These are phyloP conservation scores for Ceraceosorus guamensis DNA, from an alignment of 1,284 basidiomycete species.

Conservation along the genomic window DNA sequence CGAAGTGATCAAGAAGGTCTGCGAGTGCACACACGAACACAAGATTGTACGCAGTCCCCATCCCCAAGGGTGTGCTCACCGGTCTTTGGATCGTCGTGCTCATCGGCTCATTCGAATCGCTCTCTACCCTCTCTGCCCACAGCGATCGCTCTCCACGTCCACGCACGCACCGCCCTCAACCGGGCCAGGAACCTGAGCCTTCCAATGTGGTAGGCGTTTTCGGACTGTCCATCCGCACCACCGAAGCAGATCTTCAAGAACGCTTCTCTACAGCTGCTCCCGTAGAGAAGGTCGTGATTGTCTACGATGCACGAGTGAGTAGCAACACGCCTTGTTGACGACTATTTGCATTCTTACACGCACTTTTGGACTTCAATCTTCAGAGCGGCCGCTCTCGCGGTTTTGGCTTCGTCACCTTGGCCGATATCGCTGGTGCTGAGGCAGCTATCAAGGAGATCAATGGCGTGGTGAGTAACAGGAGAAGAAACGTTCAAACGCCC, in stretches of 20 bases:
- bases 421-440: conserved; percentile 72
- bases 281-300: conserved; percentile 84
- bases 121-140: too few species aligned
- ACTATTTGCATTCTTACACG: not conserved
- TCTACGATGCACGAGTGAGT: conserved; percentile 89
- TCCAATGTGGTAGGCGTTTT: conserved; percentile 90
- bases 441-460: conserved; percentile 85
- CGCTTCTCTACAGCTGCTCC: conserved; percentile 82
- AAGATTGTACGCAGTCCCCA: too few species aligned
- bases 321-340: too few species aligned
- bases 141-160: not conserved
- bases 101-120: too few species aligned
- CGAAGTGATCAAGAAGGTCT: too few species aligned
- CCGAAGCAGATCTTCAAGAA: conserved; percentile 85
- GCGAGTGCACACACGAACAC: too few species aligned
- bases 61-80: too few species aligned
- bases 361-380: not conserved
- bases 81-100: too few species aligned
- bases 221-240: conserved; percentile 86
- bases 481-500: too few species aligned
- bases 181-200: conserved; percentile 58
- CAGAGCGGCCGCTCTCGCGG: conserved; percentile 92
- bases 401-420: conserved; percentile 96
- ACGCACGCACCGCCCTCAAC: conserved; percentile 10
- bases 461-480: conserved; percentile 63